Evolutionary conservation across 306 rosid genomes (phyloP).

Genomic region (Cucumis hystrix): DNA sequence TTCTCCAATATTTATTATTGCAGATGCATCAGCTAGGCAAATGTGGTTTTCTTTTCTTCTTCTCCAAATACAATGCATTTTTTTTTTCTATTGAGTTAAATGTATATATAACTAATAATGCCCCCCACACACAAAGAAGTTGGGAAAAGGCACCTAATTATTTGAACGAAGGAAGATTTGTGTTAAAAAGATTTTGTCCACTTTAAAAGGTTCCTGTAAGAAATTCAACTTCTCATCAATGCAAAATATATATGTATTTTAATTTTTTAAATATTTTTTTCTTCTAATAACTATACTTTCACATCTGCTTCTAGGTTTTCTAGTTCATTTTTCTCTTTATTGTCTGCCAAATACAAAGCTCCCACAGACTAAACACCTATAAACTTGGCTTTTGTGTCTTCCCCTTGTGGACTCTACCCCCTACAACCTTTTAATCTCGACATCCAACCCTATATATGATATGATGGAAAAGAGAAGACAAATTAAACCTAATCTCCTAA

Average conservation of each 20-base stretch:
- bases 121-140: neutral
- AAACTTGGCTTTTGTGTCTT: neutral
- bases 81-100: no score
- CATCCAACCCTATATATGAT: neutral
- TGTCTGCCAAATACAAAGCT: conserved; percentile 2
- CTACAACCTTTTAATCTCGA: neutral
- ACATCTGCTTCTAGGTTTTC: neutral
- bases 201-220: neutral
- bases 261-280: no score
- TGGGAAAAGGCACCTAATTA: neutral
- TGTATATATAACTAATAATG: neutral
- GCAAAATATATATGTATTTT: neutral
- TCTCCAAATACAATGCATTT: neutral
- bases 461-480: neutral
- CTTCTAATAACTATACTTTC: neutral
- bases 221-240: neutral
- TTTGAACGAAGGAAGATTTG: neutral
- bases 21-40: neutral
- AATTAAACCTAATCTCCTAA: neutral
- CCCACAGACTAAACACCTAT: neutral
- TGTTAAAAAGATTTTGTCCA: neutral
- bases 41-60: neutral
- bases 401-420: neutral
- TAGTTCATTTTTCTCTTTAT: neutral
- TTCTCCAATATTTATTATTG: neutral